Percentiles rank a stretch among this genome's conserved stretches.
These are phyloP conservation scores for Alternaria dauci DNA, from an alignment of 2,329 filamentous ascomycete genomes.

Conservation along the genomic window DNA sequence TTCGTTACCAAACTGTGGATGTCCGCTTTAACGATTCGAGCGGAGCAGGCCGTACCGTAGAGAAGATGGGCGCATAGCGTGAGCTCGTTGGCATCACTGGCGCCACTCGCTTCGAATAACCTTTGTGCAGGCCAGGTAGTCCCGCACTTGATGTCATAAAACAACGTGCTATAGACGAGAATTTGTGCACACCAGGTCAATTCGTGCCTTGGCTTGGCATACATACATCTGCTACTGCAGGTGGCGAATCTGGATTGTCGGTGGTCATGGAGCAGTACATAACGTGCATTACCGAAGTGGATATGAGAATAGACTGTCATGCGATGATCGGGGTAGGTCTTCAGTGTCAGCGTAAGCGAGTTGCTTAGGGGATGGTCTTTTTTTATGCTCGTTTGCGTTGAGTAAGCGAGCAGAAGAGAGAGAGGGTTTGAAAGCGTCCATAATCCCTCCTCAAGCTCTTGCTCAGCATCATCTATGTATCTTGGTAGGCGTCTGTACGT, in stretches of 20 bases:
- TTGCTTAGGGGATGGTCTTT: constrained; percentile 35
- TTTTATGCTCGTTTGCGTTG: constrained; percentile 16
- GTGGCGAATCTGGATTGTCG: constrained; percentile 26
- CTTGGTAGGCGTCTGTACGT: constrained; percentile 30
- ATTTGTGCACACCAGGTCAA: constrained; percentile 28
- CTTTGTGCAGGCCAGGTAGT: constrained; percentile 29
- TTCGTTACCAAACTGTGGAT: constrained; percentile 25
- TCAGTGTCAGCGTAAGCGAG: constrained; percentile 32
- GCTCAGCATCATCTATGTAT: constrained; percentile 38
- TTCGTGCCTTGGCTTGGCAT: constrained; percentile 30
- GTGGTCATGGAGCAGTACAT: constrained; percentile 37
- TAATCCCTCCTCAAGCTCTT: constrained; percentile 24
- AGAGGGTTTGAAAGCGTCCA: constrained; percentile 21
- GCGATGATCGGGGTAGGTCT: constrained; percentile 29
- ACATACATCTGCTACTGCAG: constrained; percentile 35
- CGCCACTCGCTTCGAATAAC: constrained; percentile 33
- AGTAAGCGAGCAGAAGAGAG: not conserved
- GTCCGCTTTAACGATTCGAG: constrained; percentile 22
- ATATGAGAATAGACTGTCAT: constrained; percentile 39
- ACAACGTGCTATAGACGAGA: constrained; percentile 37
- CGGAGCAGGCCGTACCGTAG: constrained; percentile 35
- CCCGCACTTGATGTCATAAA: constrained; percentile 36
- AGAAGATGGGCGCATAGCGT: constrained; percentile 29
- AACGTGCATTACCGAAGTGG: constrained; percentile 41
- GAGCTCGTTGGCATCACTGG: constrained; percentile 21